phyloP scores from a whole-genome alignment of 305 asterid species.

The Fraxinus paxiana region DNA sequence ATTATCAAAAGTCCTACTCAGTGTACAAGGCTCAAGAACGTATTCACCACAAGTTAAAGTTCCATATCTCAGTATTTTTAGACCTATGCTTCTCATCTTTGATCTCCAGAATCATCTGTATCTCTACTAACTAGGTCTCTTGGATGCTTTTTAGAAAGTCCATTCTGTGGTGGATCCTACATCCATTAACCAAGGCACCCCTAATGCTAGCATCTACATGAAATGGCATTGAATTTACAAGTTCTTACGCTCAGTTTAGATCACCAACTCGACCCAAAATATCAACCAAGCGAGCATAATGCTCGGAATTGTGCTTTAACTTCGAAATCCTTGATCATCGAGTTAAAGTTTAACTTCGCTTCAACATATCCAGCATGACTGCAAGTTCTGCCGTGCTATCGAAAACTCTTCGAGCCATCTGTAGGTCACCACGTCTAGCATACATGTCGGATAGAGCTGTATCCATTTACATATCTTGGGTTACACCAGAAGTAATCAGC shows the following conservation, averaged over 20 bases:
- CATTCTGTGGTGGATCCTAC: conserved; percentile 66
- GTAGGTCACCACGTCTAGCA: conserved; percentile 73
- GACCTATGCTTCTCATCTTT: conserved; percentile 45
- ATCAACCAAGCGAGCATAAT: conserved; percentile 69
- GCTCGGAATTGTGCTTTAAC: conserved; percentile 54
- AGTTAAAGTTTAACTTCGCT: conserved; percentile 47
- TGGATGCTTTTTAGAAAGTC: conserved; percentile 50
- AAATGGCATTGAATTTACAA: conserved; percentile 51
- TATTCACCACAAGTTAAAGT: not conserved
- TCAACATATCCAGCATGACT: conserved; percentile 68
- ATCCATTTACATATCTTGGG: conserved; percentile 49
- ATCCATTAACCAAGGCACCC: conserved; percentile 72
- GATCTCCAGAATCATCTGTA: conserved; percentile 59
- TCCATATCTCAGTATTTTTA: conserved; percentile 17
- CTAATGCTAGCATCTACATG: conserved; percentile 57
- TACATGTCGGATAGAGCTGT: conserved; percentile 70
- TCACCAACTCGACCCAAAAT: conserved; percentile 75
- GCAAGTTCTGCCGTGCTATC: conserved; percentile 47
- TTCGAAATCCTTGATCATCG: conserved; percentile 48
- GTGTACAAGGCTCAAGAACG: not conserved
- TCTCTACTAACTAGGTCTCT: conserved; percentile 36
- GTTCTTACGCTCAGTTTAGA: conserved; percentile 50
- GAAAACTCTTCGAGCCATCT: conserved; percentile 44
- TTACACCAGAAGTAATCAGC: conserved; percentile 45
- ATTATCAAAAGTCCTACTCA: not conserved